Evolutionary conservation across 2,329 filamentous ascomycete species (phyloP), one percentile per base, ranked within the genome.

Genomic region (Aspergillus quadrilineatus): DNA sequence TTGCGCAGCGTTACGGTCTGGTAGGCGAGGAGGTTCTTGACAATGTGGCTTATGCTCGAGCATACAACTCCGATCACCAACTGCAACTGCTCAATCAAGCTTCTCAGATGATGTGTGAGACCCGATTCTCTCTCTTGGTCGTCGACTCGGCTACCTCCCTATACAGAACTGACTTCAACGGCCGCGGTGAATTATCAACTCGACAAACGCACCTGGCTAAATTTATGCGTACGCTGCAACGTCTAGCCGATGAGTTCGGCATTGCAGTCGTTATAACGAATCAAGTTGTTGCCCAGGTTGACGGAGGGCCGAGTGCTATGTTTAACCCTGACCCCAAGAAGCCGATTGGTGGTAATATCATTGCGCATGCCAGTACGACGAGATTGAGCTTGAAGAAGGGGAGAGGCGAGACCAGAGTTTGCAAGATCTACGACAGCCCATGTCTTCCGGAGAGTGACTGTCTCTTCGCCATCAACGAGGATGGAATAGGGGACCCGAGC

Each of bases 291-390:
- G 94, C 94, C 8, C 95, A 99, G 74, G 94, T 99, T 7, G 94
- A 99, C 70, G 94, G 94, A 61, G 94, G 94, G 3, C 92, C 93
- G 30, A 93, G 89, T 69, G 87, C 93, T 60, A 99, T 99, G 94
- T 99, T 96, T 80, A 99, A 99, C 66, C 94, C 95, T 0, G 95
- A 99, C 69, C 94, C 94, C 6, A 99, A 99, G 83, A 99, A 99
- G 75, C 94, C 94, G 0, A 97, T 99, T 71, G 94, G 94, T 65
- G 94, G 94, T 62, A 97, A 99, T 75, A 99, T 99, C 64, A 97
- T 99, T 71, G 94, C 95, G 2, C 94, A 99, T 73, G 92, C 94
- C 51, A 96, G 91, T 69, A 99, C 94, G 1, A 99, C 94, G 2
- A 84, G 94, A 69, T 83, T 99, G 66, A 97, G 92, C 69, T 75